phyloP scores from a whole-genome alignment of 257 asterid genomes.

The Ajuga chamaepitys region DNA sequence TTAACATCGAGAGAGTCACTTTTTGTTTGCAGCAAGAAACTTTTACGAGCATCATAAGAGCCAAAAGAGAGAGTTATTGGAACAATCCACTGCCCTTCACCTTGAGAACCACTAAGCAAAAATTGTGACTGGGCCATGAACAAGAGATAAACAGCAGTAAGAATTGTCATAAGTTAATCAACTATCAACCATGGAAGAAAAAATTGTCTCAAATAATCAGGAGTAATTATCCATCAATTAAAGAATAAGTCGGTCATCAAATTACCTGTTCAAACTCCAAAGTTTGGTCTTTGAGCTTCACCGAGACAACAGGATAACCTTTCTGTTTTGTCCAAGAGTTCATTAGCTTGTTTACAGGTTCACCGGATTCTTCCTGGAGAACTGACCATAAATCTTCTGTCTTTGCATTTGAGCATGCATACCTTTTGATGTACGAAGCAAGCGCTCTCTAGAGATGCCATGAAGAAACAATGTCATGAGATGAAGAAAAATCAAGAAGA shows the following conservation, averaged over 20 bases:
- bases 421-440: constrained; percentile 75
- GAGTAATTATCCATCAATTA: not conserved
- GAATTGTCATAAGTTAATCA: not conserved
- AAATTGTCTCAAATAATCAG: not conserved
- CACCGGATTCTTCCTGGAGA: constrained; percentile 85
- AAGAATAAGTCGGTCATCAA: constrained; percentile 2
- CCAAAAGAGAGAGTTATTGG: constrained; percentile 73
- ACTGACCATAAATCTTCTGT: constrained; percentile 96
- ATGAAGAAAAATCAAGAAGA: not conserved
- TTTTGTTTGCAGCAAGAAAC: constrained; percentile 65
- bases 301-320: constrained; percentile 92
- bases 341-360: constrained; percentile 88
- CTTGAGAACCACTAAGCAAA: constrained; percentile 65
- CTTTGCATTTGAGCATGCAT: constrained; percentile 85
- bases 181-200: not conserved
- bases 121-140: constrained; percentile 61
- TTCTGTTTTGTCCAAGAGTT: constrained; percentile 87
- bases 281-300: constrained; percentile 50
- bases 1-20: constrained; percentile 54
- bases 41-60: constrained; percentile 62
- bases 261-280: constrained; percentile 88
- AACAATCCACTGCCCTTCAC: constrained; percentile 93
- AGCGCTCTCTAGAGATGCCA: constrained; percentile 62
- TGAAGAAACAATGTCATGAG: not conserved
- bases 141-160: constrained; percentile 11